phyloP scores from a whole-genome alignment of 1,284 basidiomycete species.

The Cryptococcus sp. region DNA sequence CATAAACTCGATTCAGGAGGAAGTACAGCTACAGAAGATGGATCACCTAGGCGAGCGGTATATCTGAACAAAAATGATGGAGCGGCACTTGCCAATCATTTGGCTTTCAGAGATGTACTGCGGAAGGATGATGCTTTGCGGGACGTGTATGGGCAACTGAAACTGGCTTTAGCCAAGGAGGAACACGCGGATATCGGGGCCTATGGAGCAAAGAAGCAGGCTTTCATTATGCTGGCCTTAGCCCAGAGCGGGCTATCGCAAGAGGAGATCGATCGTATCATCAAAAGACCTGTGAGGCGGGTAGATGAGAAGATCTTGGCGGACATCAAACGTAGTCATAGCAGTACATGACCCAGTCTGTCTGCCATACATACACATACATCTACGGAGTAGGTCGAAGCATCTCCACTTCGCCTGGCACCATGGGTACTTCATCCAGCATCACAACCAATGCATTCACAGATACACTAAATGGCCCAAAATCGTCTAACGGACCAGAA shows the following conservation, averaged over 20 bases:
- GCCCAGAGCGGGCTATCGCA: neutral
- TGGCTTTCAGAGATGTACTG: conserved; percentile 13
- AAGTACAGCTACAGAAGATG: conserved; percentile 11
- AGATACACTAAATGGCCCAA: too few species aligned
- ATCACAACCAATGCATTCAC: too few species aligned
- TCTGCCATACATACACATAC: too few species aligned
- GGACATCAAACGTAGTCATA: too few species aligned
- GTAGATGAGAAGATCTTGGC: neutral
- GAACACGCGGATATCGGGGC: conserved; percentile 5
- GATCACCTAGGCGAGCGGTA: conserved; percentile 6
- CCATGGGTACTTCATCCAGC: too few species aligned
- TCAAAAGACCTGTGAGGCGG: neutral
- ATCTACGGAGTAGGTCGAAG: too few species aligned
- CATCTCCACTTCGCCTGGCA: too few species aligned
- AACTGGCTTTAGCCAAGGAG: conserved; percentile 5
- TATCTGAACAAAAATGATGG: conserved; percentile 5
- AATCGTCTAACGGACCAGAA: too few species aligned
- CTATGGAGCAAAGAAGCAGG: conserved; percentile 8
- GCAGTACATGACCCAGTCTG: too few species aligned
- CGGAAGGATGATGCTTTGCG: conserved; percentile 6
- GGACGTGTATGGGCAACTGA: conserved; percentile 12
- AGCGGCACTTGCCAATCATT: conserved; percentile 10
- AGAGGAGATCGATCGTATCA: neutral
- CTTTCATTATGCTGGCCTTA: neutral
- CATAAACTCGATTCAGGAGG: conserved; percentile 13